Evolutionary conservation across 257 asterid species (phyloP).

Genomic region (Voacanga thouarsii): DNA sequence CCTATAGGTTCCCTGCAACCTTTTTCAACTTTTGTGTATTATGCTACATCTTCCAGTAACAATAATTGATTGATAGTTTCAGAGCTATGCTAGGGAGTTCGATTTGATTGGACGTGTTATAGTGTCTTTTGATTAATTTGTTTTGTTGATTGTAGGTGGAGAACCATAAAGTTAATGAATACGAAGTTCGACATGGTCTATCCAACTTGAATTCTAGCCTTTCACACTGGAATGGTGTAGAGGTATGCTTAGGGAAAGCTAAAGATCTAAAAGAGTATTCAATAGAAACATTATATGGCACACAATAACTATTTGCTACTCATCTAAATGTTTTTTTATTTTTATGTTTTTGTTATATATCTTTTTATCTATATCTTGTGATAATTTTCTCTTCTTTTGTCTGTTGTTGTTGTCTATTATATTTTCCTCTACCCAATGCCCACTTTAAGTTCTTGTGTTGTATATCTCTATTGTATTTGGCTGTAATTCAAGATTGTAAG

Average conservation of each 20-base stretch:
- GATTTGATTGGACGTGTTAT: background rate
- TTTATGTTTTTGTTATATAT: no score
- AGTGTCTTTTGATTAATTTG: background rate
- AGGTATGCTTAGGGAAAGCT: constrained; percentile 84
- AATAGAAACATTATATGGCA: constrained; percentile 69
- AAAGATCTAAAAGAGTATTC: constrained; percentile 68
- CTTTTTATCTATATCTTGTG: no score
- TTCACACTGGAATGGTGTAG: constrained; percentile 92
- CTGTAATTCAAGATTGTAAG: no score
- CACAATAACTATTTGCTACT: no score
- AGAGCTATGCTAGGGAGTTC: background rate
- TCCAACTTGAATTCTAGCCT: constrained; percentile 86
- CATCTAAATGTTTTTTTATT: no score
- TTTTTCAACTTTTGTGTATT: background rate
- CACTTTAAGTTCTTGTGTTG: no score
- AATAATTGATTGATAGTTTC: background rate
- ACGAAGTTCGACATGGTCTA: constrained; percentile 93
- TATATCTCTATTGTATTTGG: no score
- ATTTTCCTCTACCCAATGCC: no score
- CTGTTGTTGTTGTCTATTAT: no score
- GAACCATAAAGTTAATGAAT: constrained; percentile 71
- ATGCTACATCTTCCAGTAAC: background rate
- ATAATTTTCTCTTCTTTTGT: no score
- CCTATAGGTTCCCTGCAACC: constrained; percentile 2
- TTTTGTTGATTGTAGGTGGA: constrained; percentile 44